Evolutionary conservation across 2,329 filamentous ascomycete genomes (phyloP).

Genomic region (Fusarium heterosporum): DNA sequence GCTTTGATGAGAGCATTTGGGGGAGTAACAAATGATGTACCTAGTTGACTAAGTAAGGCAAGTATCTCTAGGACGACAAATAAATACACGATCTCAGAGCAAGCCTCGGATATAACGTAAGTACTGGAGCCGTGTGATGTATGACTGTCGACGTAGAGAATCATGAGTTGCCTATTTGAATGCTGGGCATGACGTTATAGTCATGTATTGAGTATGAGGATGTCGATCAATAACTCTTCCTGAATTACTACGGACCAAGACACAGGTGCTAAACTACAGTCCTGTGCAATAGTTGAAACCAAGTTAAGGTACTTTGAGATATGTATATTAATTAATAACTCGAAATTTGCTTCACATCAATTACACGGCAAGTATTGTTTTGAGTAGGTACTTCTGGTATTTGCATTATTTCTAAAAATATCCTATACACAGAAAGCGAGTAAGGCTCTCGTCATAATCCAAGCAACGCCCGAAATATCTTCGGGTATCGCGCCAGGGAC

Average conservation of each 20-base stretch:
- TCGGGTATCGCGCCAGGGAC: constrained; percentile 40
- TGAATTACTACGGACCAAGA: not conserved
- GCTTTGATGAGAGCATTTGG: constrained; percentile 8
- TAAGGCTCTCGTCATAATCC: constrained; percentile 56
- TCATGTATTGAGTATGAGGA: not conserved
- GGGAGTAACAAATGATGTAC: constrained; percentile 1
- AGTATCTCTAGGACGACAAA: not conserved
- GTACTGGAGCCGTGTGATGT: not conserved
- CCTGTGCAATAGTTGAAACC: too few relatives aligned
- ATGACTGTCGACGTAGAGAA: not conserved
- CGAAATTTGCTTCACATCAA: not conserved
- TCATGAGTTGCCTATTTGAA: not conserved
- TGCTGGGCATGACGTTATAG: not conserved
- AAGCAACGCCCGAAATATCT: constrained; percentile 42
- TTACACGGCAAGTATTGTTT: not conserved
- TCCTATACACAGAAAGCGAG: constrained; percentile 75
- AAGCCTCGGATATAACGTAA: not conserved
- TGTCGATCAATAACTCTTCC: not conserved
- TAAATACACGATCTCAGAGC: not conserved
- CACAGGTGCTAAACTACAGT: not conserved
- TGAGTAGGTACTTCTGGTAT: constrained; percentile 78
- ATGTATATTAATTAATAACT: not conserved
- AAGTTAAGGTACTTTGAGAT: too few relatives aligned
- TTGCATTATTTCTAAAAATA: constrained; percentile 58
- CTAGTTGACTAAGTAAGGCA: not conserved